Conservation (phyloP, 2,329 filamentous ascomycete genomes). For the Ophiostoma perfectum region DNA sequence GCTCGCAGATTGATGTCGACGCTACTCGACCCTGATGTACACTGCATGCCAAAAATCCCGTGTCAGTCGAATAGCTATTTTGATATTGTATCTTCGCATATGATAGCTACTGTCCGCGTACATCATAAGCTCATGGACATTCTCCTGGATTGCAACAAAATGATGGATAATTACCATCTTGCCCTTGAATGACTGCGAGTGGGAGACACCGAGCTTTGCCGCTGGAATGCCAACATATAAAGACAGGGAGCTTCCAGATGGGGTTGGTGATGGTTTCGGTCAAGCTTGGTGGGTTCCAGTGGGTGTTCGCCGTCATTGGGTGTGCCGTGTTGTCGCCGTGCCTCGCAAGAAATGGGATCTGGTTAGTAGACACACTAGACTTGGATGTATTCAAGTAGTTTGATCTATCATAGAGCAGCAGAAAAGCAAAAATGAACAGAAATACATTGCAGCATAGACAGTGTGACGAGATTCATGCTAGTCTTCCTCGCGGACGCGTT, state of each 20-base stretch:
- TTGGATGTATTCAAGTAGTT: too few relatives aligned
- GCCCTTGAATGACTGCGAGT: background rate
- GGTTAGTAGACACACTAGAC: too few relatives aligned
- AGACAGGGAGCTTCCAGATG: slow-evolving; percentile 1
- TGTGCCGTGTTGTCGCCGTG: too few relatives aligned
- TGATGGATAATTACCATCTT: background rate
- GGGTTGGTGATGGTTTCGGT: slow-evolving; percentile 6
- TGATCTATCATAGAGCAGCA: too few relatives aligned
- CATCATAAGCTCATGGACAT: background rate
- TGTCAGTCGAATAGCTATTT: background rate
- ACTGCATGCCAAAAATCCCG: background rate
- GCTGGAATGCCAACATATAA: background rate
- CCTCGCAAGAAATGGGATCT: too few relatives aligned
- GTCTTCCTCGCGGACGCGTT: too few relatives aligned
- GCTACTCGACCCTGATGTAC: background rate
- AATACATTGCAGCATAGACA: too few relatives aligned
- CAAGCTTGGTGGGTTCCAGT: slow-evolving; percentile 11
- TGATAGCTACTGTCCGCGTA: background rate
- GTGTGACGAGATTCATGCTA: too few relatives aligned
- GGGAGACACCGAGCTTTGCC: background rate
- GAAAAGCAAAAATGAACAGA: too few relatives aligned
- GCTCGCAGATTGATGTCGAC: background rate
- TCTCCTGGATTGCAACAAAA: slow-evolving; percentile 4
- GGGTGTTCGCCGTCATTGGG: background rate
- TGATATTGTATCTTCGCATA: background rate